Evolutionary conservation across 352 stramenopile genomes (phyloP).

Genomic region (Thraustochytrium striatum): DNA sequence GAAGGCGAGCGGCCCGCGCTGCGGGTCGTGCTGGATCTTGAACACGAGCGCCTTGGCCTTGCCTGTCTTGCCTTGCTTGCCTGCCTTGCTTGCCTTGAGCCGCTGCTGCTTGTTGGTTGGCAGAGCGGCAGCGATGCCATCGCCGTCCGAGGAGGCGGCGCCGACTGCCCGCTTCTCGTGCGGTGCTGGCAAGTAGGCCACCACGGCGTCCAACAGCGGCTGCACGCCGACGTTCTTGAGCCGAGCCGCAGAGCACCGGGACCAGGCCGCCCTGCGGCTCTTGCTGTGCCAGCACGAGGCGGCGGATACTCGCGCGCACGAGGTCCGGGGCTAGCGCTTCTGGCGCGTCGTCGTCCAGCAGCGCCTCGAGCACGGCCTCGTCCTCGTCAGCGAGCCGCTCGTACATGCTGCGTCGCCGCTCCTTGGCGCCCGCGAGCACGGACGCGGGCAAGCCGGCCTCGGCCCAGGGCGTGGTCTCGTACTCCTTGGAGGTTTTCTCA

Average conservation of each 20-base stretch:
- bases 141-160: neutral
- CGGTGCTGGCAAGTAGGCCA: constrained; percentile 92
- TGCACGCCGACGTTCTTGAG: constrained; percentile 77
- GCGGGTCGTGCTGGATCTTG: constrained; percentile 95
- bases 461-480: neutral
- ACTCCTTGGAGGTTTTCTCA: neutral
- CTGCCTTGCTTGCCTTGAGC: constrained; percentile 68
- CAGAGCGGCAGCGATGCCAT: neutral
- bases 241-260: constrained; percentile 97
- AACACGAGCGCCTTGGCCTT: constrained; percentile 90
- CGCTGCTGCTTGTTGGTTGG: neutral
- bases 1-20: constrained; percentile 96
- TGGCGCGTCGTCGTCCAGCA: neutral
- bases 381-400: constrained; percentile 13
- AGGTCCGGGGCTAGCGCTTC: neutral
- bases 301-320: neutral
- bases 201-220: constrained; percentile 92
- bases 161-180: constrained; percentile 8
- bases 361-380: constrained; percentile 6
- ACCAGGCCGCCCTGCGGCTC: constrained; percentile 75
- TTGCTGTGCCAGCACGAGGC: neutral
- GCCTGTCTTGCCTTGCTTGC: constrained; percentile 82
- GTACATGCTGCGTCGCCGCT: neutral
- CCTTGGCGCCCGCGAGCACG: neutral
- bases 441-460: neutral